phyloP scores from a whole-genome alignment of 306 rosid species.

The Sindora glabra region DNA sequence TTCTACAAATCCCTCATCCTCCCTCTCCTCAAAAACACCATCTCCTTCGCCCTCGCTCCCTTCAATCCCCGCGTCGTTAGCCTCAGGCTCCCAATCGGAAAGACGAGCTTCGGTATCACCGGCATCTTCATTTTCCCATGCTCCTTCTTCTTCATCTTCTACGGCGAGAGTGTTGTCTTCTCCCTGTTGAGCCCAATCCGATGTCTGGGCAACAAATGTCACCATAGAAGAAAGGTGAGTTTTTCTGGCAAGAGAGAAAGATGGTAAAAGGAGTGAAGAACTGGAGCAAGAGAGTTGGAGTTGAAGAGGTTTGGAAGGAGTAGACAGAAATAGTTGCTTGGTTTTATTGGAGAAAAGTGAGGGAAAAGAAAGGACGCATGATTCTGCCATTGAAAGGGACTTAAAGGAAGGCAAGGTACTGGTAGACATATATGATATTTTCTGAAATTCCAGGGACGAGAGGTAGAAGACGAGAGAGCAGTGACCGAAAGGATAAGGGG shows the following conservation, averaged over 20 bases:
- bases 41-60: conserved; percentile 14
- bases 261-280: conserved; percentile 24
- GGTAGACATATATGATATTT: conserved; percentile 28
- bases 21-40: conserved; percentile 26
- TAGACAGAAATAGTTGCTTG: conserved; percentile 30
- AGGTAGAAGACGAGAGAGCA: conserved; percentile 3
- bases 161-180: conserved; percentile 36
- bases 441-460: not conserved
- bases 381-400: conserved; percentile 47
- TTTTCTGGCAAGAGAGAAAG: conserved; percentile 26
- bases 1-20: conserved; percentile 29
- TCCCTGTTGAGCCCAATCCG: conserved; percentile 72
- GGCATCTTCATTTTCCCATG: conserved; percentile 38
- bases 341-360: conserved; percentile 34
- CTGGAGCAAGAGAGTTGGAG: conserved; percentile 30
- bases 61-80: conserved; percentile 13
- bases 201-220: conserved; percentile 61
- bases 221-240: conserved; percentile 33
- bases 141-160: conserved; percentile 16
- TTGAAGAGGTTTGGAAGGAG: conserved; percentile 34
- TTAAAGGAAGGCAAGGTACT: conserved; percentile 36
- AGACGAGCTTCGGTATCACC: conserved; percentile 22
- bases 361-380: conserved; percentile 45
- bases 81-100: conserved; percentile 38
- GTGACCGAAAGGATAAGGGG: conserved; percentile 44